These are phyloP conservation scores for Coprinopsis strossmayeri DNA, from an alignment of 768 basidiomycete species.

Conservation along the genomic window DNA sequence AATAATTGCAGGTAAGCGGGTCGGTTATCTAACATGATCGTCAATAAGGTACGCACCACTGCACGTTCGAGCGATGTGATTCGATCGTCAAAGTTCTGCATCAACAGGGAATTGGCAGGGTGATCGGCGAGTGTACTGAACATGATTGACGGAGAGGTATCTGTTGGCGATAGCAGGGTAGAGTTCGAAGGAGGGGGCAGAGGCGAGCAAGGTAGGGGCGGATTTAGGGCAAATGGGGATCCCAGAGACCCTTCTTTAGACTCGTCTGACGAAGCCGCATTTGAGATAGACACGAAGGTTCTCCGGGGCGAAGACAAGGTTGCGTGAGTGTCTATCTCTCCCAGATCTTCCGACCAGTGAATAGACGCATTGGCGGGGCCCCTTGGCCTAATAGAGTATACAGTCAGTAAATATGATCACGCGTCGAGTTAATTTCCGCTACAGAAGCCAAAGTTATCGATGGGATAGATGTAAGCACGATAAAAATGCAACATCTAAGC, in stretches of 20 bases:
- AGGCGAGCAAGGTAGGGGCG: background rate
- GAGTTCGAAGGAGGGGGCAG: constrained; percentile 1
- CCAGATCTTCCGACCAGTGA: constrained; percentile 6
- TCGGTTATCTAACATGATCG: constrained; percentile 6
- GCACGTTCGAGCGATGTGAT: constrained; percentile 22
- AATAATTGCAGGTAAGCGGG: constrained; percentile 3
- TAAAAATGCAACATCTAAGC: constrained; percentile 1
- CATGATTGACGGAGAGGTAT: background rate
- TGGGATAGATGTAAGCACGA: constrained; percentile 5
- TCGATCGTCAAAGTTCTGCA: constrained; percentile 18
- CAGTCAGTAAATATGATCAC: constrained; percentile 7
- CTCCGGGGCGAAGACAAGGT: constrained; percentile 1
- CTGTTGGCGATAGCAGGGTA: background rate
- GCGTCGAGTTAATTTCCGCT: constrained; percentile 8
- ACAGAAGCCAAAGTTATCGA: constrained; percentile 6
- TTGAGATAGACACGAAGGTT: constrained; percentile 1
- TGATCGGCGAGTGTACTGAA: constrained; percentile 6
- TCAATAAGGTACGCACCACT: constrained; percentile 17
- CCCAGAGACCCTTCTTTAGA: background rate
- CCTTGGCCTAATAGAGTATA: constrained; percentile 8
- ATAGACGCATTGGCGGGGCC: constrained; percentile 4
- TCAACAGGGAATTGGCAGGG: constrained; percentile 8
- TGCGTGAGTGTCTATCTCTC: constrained; percentile 5
- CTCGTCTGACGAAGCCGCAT: background rate
- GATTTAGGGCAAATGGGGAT: constrained; percentile 4